Evolutionary conservation across 2,329 filamentous ascomycete genomes (phyloP), one percentile per base, ranked within the genome.

Genomic region (Fusarium lateritium): DNA sequence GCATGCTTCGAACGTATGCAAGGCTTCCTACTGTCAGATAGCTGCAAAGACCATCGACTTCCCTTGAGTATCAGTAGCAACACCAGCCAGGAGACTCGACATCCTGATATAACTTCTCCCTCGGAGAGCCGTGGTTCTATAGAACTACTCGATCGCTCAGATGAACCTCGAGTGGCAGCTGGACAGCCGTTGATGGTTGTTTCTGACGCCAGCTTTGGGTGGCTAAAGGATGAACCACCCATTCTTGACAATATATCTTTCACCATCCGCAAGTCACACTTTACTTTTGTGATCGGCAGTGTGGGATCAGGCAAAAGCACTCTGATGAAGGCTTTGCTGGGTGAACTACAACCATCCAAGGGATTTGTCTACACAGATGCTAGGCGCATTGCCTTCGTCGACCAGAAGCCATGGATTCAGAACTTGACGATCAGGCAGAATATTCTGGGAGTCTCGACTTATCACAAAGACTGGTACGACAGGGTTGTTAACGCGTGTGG

Each of bases 1-100:
- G 58, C 55, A 15, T 62, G 58, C 9, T 62, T 62, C 14, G 45
- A 53, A 17, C 58, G 58, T 10, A 62, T 62, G 33, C 58, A 62
- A 6, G 38, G 19, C 5, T 62, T 60, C 19, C 14, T 62, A 11
- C 6, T 62, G 7, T 62, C 58, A 4, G 55, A 60, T 26, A 53
- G 58, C 22, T 62, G 56, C 24, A 60, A 60, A n/a, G 55, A 62
- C 8, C 58, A 62, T 33, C 55, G 58, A 10, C 47, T 62, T 6
- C 58, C 58, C 21, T 38, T 62, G 7, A 42, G 19, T 21, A 22
- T 38, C 31, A 14, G 43, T 4, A 7, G 15, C 1, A 45, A 5
- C 15, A 2, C n/a, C 21, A 10, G n/a, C 17, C 55, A 6, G 33
- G 24, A 24, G 17, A 3, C 15, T 24, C n/a, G 3, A 1, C 2